Evolutionary conservation across 352 stramenopile species (phyloP).

Genomic region (Pythium myriotylum): DNA sequence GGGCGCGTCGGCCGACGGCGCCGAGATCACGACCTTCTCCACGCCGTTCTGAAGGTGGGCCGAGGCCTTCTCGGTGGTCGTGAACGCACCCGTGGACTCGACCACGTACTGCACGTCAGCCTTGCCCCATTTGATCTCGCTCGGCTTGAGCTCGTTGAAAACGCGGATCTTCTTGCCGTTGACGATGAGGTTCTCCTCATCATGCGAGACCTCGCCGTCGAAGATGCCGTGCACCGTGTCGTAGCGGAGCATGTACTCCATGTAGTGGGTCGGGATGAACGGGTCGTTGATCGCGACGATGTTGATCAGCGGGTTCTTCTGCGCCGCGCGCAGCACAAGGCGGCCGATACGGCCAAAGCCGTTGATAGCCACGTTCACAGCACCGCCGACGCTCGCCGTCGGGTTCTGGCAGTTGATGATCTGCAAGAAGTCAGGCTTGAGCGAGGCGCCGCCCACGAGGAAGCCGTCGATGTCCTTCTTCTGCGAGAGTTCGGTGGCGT

Average conservation of each 20-base stretch:
- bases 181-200: conserved; percentile 89
- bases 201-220: conserved; percentile 82
- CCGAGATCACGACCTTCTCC: conserved; percentile 98
- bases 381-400: conserved; percentile 48
- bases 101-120: conserved; percentile 95
- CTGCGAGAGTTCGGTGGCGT: conserved; percentile 92
- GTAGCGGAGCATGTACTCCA: conserved; percentile 94
- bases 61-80: conserved; percentile 89
- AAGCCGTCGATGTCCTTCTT: conserved; percentile 98
- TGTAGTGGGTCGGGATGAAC: conserved; percentile 97
- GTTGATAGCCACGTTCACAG: conserved; percentile 98
- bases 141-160: conserved; percentile 94
- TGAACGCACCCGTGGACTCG: conserved; percentile 86
- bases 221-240: conserved; percentile 94
- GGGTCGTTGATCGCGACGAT: conserved; percentile 95
- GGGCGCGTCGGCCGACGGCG: conserved; percentile 96
- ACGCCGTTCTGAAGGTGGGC: conserved; percentile 93
- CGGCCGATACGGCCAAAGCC: conserved; percentile 98
- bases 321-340: conserved; percentile 94
- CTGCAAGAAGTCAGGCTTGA: conserved; percentile 97
- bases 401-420: conserved; percentile 95
- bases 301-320: conserved; percentile 88
- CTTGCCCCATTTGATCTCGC: conserved; percentile 92
- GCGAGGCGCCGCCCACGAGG: conserved; percentile 96
- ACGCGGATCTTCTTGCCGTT: conserved; percentile 94